Conservation (phyloP, 495 filamentous ascomycete genomes). For the Elaphomyces granulatus region DNA sequence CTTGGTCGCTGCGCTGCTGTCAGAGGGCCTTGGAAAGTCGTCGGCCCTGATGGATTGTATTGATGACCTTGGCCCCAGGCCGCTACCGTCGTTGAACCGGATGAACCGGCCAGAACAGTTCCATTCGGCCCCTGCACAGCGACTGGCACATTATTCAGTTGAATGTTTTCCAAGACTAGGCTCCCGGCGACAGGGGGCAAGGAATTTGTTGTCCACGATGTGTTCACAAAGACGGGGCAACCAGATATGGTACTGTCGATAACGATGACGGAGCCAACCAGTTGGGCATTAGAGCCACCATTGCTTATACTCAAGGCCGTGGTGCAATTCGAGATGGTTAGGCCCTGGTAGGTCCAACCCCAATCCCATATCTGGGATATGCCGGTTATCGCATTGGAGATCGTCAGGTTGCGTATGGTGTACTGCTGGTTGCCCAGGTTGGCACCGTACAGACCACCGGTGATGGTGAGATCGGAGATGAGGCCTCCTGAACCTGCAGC, state of each 20-base stretch:
- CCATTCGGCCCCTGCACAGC: constrained; percentile 41
- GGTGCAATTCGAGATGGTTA: constrained; percentile 34
- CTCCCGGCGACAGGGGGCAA: constrained; percentile 35
- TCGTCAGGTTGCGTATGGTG: constrained; percentile 58
- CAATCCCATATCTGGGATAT: constrained; percentile 47
- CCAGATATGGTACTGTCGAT: constrained; percentile 46
- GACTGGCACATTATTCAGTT: constrained; percentile 42
- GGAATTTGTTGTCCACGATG: constrained; percentile 24
- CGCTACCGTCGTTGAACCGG: constrained; percentile 38
- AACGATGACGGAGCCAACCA: constrained; percentile 36
- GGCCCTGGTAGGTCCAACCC: constrained; percentile 41
- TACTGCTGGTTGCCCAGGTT: constrained; percentile 69
- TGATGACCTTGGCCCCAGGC: constrained; percentile 41
- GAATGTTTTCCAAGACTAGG: constrained; percentile 54
- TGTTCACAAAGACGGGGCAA: constrained; percentile 48
- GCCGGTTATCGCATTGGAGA: constrained; percentile 47
- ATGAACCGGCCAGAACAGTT: constrained; percentile 42
- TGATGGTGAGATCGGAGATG: constrained; percentile 46
- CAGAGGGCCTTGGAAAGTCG: constrained; percentile 28
- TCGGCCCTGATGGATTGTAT: constrained; percentile 30
- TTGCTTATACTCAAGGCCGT: constrained; percentile 36
- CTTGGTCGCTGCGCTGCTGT: constrained; percentile 23
- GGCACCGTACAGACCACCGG: constrained; percentile 53
- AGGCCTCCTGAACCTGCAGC: constrained; percentile 55
- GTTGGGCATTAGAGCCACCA: constrained; percentile 20